Percentiles rank a stretch among this genome's conserved stretches.
Conservation (phyloP, 495 filamentous ascomycete genomes). For the Umbilicaria muhlenbergii region DNA sequence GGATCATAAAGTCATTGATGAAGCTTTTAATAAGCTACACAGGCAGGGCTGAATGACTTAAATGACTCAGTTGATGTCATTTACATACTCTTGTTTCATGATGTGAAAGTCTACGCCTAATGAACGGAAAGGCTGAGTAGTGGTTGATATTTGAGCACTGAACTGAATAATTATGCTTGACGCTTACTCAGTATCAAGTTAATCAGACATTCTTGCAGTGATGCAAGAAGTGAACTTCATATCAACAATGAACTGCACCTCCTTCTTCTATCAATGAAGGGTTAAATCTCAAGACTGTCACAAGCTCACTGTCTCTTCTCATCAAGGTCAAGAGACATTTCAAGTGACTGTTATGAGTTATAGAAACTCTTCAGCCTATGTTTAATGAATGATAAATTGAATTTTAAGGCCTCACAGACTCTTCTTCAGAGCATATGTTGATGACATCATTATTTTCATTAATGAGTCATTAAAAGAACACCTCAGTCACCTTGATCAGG, state of each 20-base stretch:
- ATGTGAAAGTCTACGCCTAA: background rate
- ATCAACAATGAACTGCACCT: background rate
- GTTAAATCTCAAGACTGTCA: background rate
- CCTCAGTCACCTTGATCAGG: too few relatives aligned
- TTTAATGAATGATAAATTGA: background rate
- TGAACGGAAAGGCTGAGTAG: background rate
- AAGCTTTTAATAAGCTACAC: constrained; percentile 7
- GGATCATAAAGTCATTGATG: constrained; percentile 5
- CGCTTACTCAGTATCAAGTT: background rate
- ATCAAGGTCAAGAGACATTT: constrained; percentile 1
- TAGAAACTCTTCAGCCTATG: background rate
- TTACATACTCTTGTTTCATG: constrained; percentile 5
- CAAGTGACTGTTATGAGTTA: background rate
- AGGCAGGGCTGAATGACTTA: constrained; percentile 1
- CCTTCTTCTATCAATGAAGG: constrained; percentile 2
- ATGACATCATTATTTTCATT: constrained; percentile 1
- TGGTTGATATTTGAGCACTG: background rate
- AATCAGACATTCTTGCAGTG: background rate
- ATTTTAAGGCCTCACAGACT: background rate
- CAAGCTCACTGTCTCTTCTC: background rate
- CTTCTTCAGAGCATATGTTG: background rate
- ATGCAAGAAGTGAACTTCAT: background rate
- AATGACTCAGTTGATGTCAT: background rate
- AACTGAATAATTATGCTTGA: constrained; percentile 1
- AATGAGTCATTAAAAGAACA: too few relatives aligned